Percentiles rank a stretch among this genome's conserved stretches.
Conservation (phyloP, 176 grass and related monocot species). For the Oryza glumipatula region DNA sequence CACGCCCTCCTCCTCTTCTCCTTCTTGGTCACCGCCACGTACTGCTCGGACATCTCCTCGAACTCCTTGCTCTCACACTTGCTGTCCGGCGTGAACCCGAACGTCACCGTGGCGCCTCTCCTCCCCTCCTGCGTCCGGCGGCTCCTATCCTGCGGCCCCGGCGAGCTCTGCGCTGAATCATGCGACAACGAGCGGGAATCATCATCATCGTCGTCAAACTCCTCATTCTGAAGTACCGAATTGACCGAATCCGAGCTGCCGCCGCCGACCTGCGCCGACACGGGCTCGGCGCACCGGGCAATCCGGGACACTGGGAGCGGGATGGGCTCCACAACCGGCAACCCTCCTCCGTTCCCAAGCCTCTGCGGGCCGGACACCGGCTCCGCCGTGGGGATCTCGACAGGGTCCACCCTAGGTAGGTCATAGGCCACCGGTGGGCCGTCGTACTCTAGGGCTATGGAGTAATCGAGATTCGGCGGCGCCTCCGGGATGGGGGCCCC, state of each 20-base stretch:
- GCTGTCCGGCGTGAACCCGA: slow-evolving; percentile 56
- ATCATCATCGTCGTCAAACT: slow-evolving; percentile 50
- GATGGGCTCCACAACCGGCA: slow-evolving; percentile 68
- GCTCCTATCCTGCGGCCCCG: slow-evolving; percentile 31
- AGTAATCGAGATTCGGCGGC: slow-evolving; percentile 84
- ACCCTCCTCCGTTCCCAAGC: slow-evolving; percentile 1
- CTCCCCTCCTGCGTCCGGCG: slow-evolving; percentile 36
- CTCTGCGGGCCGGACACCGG: slow-evolving; percentile 41
- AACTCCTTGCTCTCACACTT: slow-evolving; percentile 62
- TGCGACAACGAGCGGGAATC: slow-evolving; percentile 61
- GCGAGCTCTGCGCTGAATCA: slow-evolving; percentile 58
- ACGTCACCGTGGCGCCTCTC: slow-evolving; percentile 68
- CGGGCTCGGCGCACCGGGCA: slow-evolving; percentile 44
- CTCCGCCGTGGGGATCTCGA: slow-evolving; percentile 82
- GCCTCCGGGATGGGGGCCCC: slow-evolving; percentile 83
- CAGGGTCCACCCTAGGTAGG: slow-evolving; percentile 77
- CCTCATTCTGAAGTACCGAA: slow-evolving; percentile 74
- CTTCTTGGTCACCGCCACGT: slow-evolving; percentile 56
- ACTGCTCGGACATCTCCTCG: slow-evolving; percentile 56
- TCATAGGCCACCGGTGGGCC: slow-evolving; percentile 88
- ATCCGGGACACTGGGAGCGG: slow-evolving; percentile 79
- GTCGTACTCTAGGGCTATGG: slow-evolving; percentile 91
- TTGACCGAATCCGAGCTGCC: slow-evolving; percentile 71
- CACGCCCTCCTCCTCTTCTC: slow-evolving; percentile 65
- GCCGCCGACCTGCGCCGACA: slow-evolving; percentile 7